These are phyloP conservation scores for Candida sanyiensis DNA, from an alignment of 805 yeast species.

Conservation along the genomic window DNA sequence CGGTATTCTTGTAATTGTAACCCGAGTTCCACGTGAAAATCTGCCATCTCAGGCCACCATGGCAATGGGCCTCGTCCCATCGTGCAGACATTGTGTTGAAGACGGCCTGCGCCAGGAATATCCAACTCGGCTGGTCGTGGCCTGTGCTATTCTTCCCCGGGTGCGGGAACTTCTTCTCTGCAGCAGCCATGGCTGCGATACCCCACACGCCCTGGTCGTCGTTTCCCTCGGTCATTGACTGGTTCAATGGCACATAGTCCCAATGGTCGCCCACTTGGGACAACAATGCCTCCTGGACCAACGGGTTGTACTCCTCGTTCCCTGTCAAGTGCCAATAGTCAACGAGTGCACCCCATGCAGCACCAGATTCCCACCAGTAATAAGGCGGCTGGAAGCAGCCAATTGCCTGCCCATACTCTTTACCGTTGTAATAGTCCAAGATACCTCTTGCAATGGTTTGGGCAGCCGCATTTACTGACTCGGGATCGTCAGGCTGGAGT, in stretches of 20 bases:
- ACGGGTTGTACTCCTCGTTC: conserved; percentile 57
- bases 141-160: conserved; percentile 41
- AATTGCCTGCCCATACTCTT: conserved; percentile 62
- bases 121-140: conserved; percentile 60
- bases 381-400: conserved; percentile 89
- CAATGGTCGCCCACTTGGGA: conserved; percentile 69
- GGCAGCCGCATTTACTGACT: conserved; percentile 42
- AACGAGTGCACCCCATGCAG: conserved; percentile 83
- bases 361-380: conserved; percentile 99
- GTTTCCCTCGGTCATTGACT: conserved; percentile 90
- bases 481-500: conserved; percentile 1
- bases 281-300: conserved; percentile 55
- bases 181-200: conserved; percentile 84
- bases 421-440: conserved; percentile 76
- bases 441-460: conserved; percentile 62
- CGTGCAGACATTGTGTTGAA: conserved; percentile 85
- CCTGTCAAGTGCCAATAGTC: conserved; percentile 72
- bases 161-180: conserved; percentile 77
- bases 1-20: conserved; percentile 86
- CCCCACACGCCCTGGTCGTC: conserved; percentile 99
- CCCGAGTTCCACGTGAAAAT: conserved; percentile 93
- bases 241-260: conserved; percentile 84
- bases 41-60: conserved; percentile 96
- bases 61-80: conserved; percentile 82
- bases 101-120: conserved; percentile 78